Evolutionary conservation across 176 grass and related monocot species (phyloP).

Genomic region (Elaeis guineensis): DNA sequence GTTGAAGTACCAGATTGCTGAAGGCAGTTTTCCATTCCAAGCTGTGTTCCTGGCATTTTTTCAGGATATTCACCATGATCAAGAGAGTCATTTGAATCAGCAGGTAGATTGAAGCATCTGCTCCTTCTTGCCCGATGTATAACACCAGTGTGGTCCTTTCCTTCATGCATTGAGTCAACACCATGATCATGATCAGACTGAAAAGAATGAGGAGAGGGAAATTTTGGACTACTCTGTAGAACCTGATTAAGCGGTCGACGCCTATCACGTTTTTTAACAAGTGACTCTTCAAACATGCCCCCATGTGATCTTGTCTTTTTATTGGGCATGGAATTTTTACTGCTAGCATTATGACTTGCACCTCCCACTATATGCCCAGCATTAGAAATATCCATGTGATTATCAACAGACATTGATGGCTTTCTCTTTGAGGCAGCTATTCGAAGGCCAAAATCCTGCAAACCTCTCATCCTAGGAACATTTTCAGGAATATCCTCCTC

Average conservation of each 20-base stretch:
- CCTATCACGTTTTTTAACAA: conserved; percentile 59
- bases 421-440: conserved; percentile 41
- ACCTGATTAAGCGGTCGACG: conserved; percentile 42
- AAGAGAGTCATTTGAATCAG: conserved; percentile 65
- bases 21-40: conserved; percentile 61
- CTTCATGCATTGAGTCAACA: conserved; percentile 34
- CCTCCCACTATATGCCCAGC: conserved; percentile 23
- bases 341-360: conserved; percentile 25
- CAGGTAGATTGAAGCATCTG: conserved; percentile 46
- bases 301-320: conserved; percentile 48
- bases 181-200: conserved; percentile 36
- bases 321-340: conserved; percentile 11
- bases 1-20: conserved; percentile 44
- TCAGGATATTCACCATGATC: conserved; percentile 37
- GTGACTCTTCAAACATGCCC: conserved; percentile 51
- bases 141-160: conserved; percentile 29
- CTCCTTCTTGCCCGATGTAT: conserved; percentile 39
- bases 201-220: conserved; percentile 17
- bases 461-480: conserved; percentile 30
- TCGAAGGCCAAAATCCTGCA: conserved; percentile 31
- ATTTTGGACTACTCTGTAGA: conserved; percentile 54
- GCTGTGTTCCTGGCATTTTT: conserved; percentile 37
- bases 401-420: conserved; percentile 28
- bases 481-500: conserved; percentile 36
- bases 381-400: conserved; percentile 31